Percentiles rank a stretch among this genome's conserved stretches.
These are phyloP conservation scores for Rhododendron kiyosumense DNA, from an alignment of 148 eudicot species.

Conservation along the genomic window DNA sequence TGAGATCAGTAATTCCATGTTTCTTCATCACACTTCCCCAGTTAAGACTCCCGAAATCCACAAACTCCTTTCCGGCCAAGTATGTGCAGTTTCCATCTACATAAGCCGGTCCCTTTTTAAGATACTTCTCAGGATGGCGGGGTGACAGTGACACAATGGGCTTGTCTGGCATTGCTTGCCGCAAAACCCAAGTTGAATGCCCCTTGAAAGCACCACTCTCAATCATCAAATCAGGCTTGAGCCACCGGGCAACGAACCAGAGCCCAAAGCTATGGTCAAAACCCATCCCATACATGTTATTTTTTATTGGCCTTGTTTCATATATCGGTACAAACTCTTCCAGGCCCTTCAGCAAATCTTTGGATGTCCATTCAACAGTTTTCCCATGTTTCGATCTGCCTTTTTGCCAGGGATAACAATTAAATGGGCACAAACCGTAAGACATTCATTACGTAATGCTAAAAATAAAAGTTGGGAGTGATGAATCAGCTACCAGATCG, in stretches of 20 bases:
- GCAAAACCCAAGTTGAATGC: slow-evolving; percentile 93
- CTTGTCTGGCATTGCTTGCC: slow-evolving; percentile 89
- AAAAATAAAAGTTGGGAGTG: not conserved
- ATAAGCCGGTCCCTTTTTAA: slow-evolving; percentile 92
- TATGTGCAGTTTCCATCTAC: slow-evolving; percentile 94
- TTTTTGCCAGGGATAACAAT: slow-evolving; percentile 77
- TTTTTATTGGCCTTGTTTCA: slow-evolving; percentile 81
- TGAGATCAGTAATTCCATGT: slow-evolving; percentile 67
- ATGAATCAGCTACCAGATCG: slow-evolving; percentile 5
- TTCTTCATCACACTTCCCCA: slow-evolving; percentile 76
- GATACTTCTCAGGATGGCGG: slow-evolving; percentile 92
- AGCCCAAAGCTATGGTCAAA: slow-evolving; percentile 99
- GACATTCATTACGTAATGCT: slow-evolving; percentile 11
- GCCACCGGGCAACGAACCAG: slow-evolving; percentile 89
- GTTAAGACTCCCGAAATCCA: slow-evolving; percentile 89
- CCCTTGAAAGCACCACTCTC: slow-evolving; percentile 99
- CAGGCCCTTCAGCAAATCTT: slow-evolving; percentile 76
- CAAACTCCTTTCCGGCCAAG: slow-evolving; percentile 90
- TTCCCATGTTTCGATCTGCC: slow-evolving; percentile 99
- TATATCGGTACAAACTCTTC: slow-evolving; percentile 93
- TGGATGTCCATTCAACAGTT: slow-evolving; percentile 88
- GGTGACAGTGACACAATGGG: slow-evolving; percentile 83
- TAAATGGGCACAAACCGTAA: slow-evolving; percentile 33
- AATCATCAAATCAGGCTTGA: slow-evolving; percentile 90
- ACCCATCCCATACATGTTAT: slow-evolving; percentile 98